A percentile compares a stretch with the other conserved stretches of the same genome.
Evolutionary conservation across 202 grass and related monocot genomes (phyloP).

Genomic region (Panicum hallii): DNA sequence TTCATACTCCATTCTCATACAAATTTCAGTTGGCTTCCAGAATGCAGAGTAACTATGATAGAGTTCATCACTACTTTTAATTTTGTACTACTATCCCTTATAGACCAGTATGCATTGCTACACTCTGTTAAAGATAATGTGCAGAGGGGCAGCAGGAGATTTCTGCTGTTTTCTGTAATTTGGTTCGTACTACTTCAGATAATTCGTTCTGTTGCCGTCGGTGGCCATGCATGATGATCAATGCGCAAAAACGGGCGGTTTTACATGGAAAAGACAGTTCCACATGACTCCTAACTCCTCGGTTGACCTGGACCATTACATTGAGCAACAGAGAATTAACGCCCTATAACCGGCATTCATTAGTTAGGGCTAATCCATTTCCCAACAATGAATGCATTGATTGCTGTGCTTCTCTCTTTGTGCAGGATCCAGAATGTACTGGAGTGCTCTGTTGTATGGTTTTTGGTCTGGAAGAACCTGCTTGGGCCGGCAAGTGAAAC

Average conservation of each 20-base stretch:
- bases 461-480: neutral
- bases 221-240: neutral
- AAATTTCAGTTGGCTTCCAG: neutral
- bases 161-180: neutral
- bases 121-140: neutral
- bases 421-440: slow-evolving; percentile 21
- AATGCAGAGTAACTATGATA: neutral
- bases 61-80: neutral
- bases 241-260: neutral
- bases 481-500: neutral
- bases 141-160: no score
- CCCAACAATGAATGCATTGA: slow-evolving; percentile 33
- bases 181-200: neutral
- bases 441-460: neutral
- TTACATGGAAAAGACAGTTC: slow-evolving; percentile 32
- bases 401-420: slow-evolving; percentile 23
- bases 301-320: slow-evolving; percentile 30
- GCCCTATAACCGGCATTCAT: slow-evolving; percentile 15
- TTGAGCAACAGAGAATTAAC: slow-evolving; percentile 13
- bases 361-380: slow-evolving; percentile 28
- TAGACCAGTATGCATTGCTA: neutral
- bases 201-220: neutral
- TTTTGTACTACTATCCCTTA: neutral
- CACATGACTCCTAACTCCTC: slow-evolving; percentile 18
- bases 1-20: neutral